phyloP scores from a whole-genome alignment of 768 basidiomycete genomes.

The Boletus sp. region DNA sequence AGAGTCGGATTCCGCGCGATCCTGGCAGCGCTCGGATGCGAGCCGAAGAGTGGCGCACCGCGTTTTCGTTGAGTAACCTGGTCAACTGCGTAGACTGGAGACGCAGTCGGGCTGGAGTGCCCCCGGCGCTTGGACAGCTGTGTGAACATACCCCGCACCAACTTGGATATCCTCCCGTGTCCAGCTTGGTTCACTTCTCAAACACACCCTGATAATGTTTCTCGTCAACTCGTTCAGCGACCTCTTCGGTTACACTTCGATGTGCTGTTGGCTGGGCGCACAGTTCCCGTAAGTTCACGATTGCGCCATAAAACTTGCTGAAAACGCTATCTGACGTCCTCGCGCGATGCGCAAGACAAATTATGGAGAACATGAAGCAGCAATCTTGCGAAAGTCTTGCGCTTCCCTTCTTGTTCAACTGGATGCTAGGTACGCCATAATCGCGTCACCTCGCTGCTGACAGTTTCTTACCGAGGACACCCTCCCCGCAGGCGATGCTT shows the following conservation, averaged over 20 bases:
- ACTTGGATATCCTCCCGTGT: conserved; percentile 4
- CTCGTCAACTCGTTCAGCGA: conserved; percentile 46
- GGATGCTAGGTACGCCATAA: conserved; percentile 74
- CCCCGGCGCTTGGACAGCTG: not conserved
- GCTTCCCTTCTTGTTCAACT: conserved; percentile 88
- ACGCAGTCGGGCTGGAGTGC: not conserved
- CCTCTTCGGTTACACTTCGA: conserved; percentile 65
- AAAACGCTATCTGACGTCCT: conserved; percentile 8
- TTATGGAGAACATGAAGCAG: conserved; percentile 69
- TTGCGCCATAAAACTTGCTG: not conserved
- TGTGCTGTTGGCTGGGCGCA: conserved; percentile 79
- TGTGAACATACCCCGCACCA: conserved; percentile 16
- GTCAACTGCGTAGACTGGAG: not conserved
- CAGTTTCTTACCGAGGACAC: not conserved
- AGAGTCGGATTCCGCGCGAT: too few species aligned
- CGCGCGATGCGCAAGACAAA: conserved; percentile 52
- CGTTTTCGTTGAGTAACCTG: not conserved
- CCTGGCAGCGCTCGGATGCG: not conserved
- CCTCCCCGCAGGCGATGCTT: conserved; percentile 68
- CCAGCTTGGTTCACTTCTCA: not conserved
- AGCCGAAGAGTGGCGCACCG: not conserved
- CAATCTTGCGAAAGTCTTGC: conserved; percentile 89
- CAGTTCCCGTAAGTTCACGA: conserved; percentile 74
- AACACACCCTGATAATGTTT: conserved; percentile 13
- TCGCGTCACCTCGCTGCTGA: conserved; percentile 4